Conservation (phyloP, 306 rosid genomes). For the Prunus padus region DNA sequence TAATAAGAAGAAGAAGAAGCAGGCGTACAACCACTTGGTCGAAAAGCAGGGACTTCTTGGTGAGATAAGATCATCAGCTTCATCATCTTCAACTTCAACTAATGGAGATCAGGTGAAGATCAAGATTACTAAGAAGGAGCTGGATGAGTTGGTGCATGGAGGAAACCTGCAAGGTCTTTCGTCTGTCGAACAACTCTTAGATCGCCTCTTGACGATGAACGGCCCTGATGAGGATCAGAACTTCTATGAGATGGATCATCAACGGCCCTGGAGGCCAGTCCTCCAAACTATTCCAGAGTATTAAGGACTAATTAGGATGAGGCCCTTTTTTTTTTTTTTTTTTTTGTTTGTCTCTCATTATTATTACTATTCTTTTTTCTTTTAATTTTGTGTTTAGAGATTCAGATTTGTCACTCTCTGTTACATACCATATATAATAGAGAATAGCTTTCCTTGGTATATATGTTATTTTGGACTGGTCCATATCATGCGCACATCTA, state of each 20-base stretch:
- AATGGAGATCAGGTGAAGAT: conserved; percentile 46
- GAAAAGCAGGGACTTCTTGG: conserved; percentile 41
- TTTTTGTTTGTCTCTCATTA: background rate
- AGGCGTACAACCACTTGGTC: background rate
- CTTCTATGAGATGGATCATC: conserved; percentile 27
- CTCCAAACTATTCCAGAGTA: conserved; percentile 69
- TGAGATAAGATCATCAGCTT: conserved; percentile 1
- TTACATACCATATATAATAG: background rate
- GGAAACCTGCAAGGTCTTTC: conserved; percentile 25
- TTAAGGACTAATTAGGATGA: background rate
- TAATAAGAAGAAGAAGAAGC: background rate
- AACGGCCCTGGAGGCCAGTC: conserved; percentile 57
- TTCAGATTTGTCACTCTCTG: background rate
- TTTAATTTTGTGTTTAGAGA: background rate
- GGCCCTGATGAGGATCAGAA: conserved; percentile 25
- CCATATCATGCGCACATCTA: background rate
- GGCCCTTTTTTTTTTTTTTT: background rate
- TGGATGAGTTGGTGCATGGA: conserved; percentile 36
- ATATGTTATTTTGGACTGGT: background rate
- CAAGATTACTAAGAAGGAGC: conserved; percentile 63
- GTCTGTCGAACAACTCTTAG: conserved; percentile 48
- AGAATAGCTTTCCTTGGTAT: no score
- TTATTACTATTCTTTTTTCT: background rate
- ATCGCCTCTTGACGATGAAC: conserved; percentile 25
- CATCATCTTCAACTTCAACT: background rate